Conservation (phyloP, 2,329 filamentous ascomycete species). For the Thielaviopsis populi region DNA sequence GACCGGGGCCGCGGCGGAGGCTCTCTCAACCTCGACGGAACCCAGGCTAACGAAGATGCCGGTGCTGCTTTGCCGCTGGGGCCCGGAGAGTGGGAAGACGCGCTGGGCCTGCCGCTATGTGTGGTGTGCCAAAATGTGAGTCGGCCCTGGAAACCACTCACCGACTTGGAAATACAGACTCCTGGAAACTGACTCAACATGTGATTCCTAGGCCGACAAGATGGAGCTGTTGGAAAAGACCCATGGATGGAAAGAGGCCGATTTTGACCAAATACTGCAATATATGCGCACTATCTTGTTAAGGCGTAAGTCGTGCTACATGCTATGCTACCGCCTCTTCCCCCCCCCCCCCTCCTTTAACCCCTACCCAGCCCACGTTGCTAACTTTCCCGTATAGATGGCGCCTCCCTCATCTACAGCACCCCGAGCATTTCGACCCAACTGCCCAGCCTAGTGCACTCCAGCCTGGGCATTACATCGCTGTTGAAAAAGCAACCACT, state of each 20-base stretch:
- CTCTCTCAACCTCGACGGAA: conserved; percentile 47
- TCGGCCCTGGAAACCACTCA: no score
- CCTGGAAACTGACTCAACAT: neutral
- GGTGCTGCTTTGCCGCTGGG: conserved; percentile 64
- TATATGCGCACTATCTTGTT: conserved; percentile 79
- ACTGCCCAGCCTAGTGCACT: conserved; percentile 66
- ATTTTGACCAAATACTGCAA: conserved; percentile 91
- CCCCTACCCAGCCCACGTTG: conserved; percentile 15
- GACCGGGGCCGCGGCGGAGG: conserved; percentile 55
- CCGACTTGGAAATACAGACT: neutral
- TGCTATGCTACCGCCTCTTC: conserved; percentile 6
- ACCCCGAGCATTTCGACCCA: conserved; percentile 62
- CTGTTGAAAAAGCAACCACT: conserved; percentile 63
- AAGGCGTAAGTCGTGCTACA: conserved; percentile 48
- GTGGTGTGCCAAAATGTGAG: conserved; percentile 91
- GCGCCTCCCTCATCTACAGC: conserved; percentile 73
- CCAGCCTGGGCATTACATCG: conserved; percentile 72
- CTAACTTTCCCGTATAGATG: conserved; percentile 38
- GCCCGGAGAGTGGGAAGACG: conserved; percentile 86
- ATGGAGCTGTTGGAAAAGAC: conserved; percentile 85
- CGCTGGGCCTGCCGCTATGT: conserved; percentile 69
- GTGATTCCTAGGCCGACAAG: conserved; percentile 51
- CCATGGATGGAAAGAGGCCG: conserved; percentile 84
- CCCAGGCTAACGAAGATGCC: conserved; percentile 44
- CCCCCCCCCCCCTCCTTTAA: conserved; percentile 11